A percentile compares a stretch with the other conserved stretches of the same genome.
These are phyloP conservation scores for Lichtheimia hyalospora DNA, from an alignment of 371 early-diverging fungal species.

Conservation along the genomic window DNA sequence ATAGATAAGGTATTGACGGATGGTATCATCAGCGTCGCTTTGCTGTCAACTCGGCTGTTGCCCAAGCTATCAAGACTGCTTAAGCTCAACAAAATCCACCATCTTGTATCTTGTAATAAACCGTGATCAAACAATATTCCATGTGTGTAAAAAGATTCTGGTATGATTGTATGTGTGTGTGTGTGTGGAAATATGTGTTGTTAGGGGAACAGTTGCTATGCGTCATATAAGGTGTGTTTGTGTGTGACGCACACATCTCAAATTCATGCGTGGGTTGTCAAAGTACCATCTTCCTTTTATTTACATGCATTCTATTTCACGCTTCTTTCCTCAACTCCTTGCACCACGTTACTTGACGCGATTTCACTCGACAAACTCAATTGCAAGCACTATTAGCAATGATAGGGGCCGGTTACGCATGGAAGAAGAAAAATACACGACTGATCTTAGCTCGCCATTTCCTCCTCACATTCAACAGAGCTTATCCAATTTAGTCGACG, in stretches of 20 bases:
- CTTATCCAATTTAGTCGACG: constrained; percentile 10
- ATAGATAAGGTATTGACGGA: background rate
- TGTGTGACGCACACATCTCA: too few species aligned
- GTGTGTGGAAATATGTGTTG: too few species aligned
- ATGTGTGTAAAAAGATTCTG: too few species aligned
- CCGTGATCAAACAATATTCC: too few species aligned
- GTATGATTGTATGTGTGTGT: too few species aligned
- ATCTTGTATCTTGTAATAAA: too few species aligned
- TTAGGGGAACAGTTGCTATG: too few species aligned
- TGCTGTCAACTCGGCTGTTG: constrained; percentile 33
- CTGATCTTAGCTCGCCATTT: constrained; percentile 21
- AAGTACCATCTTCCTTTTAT: too few species aligned
- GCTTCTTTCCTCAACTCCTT: too few species aligned
- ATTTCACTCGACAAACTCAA: constrained; percentile 15
- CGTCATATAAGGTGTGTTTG: too few species aligned
- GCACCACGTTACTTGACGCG: constrained; percentile 2
- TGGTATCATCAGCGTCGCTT: constrained; percentile 39
- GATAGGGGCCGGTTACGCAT: constrained; percentile 17
- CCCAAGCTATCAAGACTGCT: constrained; percentile 50
- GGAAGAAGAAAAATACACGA: constrained; percentile 26
- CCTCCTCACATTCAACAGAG: constrained; percentile 7
- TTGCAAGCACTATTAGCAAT: constrained; percentile 12
- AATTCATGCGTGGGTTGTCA: too few species aligned
- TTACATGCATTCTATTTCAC: too few species aligned
- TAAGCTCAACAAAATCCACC: constrained; percentile 18